Base-by-base conservation (phyloP, 345 rosid genomes). In the Aquilaria malaccensis region DNA sequence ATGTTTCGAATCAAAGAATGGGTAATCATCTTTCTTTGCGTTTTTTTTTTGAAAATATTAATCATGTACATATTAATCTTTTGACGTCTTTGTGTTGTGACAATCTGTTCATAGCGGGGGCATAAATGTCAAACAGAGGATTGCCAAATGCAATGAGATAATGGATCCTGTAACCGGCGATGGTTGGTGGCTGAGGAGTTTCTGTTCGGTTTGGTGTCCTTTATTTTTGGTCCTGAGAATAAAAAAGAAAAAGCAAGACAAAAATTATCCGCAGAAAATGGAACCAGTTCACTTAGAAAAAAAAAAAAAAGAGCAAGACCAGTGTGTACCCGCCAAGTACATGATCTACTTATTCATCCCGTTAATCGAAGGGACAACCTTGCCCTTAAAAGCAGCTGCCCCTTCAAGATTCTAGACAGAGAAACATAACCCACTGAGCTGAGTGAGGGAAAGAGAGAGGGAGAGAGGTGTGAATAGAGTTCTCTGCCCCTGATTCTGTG, bases 311-410 rank as follows among this genome's bases (percentile, higher is more conserved):
- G 50, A 48, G 61, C 52, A 31, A 30, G 13, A 58, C 32, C 33
- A 60, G 52, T 15, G 56, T 71, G 81, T 74, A 69, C 80, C 79
- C 56, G 79, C 75, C 67, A 74, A 70, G 78, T 72, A 74, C 85
- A 60, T 68, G 63, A 70, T 57, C 84, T 49, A 15, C 70, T 52
- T 22, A 30, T 65, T 37, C 45, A 62, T 30, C 58, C 67, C 65
- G 62, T 30, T 65, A 61, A 33, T 62, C 54, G 30, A 29, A 22
- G 59, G 32, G 53, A 67, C 73, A 58, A 61, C 31, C 51, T 30
- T 50, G 55, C 71, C 74, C 64, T 14, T 45, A 14, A 59, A 63
- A 33, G 43, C 6, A 37, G 67, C 70, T 62, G 68, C 43, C 73
- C 55, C 54, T 31, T 67, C 45, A 12, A 48, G 63, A 56, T 69